Evolutionary conservation across 768 basidiomycete genomes (phyloP), one percentile per base, ranked within the genome.

Genomic region (Dacryopinax primogenitus): DNA sequence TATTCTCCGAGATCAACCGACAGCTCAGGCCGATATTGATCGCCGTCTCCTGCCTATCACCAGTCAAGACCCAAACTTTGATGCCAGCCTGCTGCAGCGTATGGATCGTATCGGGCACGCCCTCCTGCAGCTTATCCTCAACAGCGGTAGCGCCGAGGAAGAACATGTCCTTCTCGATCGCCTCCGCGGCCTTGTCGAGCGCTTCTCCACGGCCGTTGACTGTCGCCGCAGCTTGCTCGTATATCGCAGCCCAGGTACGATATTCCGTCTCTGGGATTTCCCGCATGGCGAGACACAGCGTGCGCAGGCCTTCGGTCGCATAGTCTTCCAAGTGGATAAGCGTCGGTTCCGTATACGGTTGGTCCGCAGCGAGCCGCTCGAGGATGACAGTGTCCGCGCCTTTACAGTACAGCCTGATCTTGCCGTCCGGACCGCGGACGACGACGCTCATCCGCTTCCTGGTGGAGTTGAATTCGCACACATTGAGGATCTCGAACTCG

Each of bases 1-100:
- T 99, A 9, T 91, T 93, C 76, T 99, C 96, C 3, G 92, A 92
- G 62, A 99, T 98, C 71, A 99, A 76, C 68, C 92, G 83, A 78
- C 96, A 98, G 1, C 93, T 95, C 82, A 98, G 86, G 63, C 96
- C 96, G 68, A 99, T 98, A 71, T 99, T 99, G 76, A 99, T 97
- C 16, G 96, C 96, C 1, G 96, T 99, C 76, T 99, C 96, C 77
- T 99, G 96, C 69, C 96, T 80, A 74, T 99, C 96, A 0, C 96
- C 96, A 1, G 96, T 99, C 62, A 99, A 77, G 7, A 99, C 94
- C 96, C 96, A 99, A 18, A 99, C 86, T 82, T 98, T 99, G 76
- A 99, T 96, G 1, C 96, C 96, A 36, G 96, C 96, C 83, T 90
- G 91, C 71, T 99, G 96, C 51, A 99, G 75, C 0, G 94, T 97